Conservation (phyloP, 2,329 filamentous ascomycete species). For the Colletotrichum aenigma region DNA sequence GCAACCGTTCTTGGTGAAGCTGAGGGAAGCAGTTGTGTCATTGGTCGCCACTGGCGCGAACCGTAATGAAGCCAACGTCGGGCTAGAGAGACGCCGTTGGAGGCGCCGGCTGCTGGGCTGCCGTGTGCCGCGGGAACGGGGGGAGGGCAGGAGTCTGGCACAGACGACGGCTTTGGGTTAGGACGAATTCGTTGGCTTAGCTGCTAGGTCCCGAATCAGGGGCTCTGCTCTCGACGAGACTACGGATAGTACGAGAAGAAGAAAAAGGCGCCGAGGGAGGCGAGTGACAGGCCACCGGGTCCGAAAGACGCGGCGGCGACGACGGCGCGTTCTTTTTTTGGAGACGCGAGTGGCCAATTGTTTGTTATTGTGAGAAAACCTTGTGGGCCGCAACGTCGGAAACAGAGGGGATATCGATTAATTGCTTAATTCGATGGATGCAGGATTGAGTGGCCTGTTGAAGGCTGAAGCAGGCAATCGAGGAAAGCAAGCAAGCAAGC, state of each 20-base stretch:
- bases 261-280: neutral
- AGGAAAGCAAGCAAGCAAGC: neutral
- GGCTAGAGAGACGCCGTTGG: conserved; percentile 11
- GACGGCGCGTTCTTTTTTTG: neutral
- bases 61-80: conserved; percentile 13
- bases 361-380: neutral
- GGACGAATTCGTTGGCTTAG: neutral
- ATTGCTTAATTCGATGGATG: neutral
- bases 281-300: neutral
- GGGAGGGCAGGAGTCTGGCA: neutral
- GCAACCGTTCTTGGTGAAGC: conserved; percentile 6
- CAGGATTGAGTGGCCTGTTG: conserved; percentile 1
- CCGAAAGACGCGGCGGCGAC: neutral
- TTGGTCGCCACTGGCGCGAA: conserved; percentile 19
- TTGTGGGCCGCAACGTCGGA: neutral
- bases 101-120: conserved; percentile 2
- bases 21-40: conserved; percentile 5
- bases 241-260: neutral
- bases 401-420: neutral
- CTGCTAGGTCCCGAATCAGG: neutral
- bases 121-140: conserved; percentile 9
- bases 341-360: neutral
- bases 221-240: neutral
- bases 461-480: neutral
- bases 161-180: neutral